Percentiles rank a stretch among this genome's conserved stretches.
Evolutionary conservation across 768 basidiomycete species (phyloP).

Genomic region (Pisolithus albus): DNA sequence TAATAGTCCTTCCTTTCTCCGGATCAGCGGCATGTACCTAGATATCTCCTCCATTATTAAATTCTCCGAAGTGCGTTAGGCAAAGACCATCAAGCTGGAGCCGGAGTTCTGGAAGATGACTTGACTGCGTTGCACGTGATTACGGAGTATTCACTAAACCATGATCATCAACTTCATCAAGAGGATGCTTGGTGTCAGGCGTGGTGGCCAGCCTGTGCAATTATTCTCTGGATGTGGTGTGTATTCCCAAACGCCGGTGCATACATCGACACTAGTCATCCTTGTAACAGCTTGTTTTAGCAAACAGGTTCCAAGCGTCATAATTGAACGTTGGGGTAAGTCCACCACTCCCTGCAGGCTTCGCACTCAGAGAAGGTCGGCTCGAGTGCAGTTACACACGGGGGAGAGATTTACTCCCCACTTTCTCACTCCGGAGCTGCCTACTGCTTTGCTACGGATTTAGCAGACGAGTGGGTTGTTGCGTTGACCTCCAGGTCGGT

Average conservation of each 20-base stretch:
- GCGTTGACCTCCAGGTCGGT: slow-evolving; percentile 23
- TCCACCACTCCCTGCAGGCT: not conserved
- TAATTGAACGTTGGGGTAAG: slow-evolving; percentile 22
- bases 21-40: no score
- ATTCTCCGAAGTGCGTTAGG: no score
- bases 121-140: no score
- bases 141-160: not conserved
- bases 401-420: slow-evolving; percentile 14
- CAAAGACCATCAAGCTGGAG: no score
- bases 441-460: slow-evolving; percentile 27
- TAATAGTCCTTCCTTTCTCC: not conserved
- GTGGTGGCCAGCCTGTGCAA: not conserved
- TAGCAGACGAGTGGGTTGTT: slow-evolving; percentile 21
- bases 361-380: not conserved
- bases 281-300: slow-evolving; percentile 23
- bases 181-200: not conserved
- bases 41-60: no score
- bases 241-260: not conserved
- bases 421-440: slow-evolving; percentile 9
- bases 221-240: slow-evolving; percentile 23
- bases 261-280: not conserved
- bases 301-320: slow-evolving; percentile 14
- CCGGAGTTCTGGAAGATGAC: no score
- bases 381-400: slow-evolving; percentile 15
- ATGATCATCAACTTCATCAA: not conserved